Evolutionary conservation across 2,329 filamentous ascomycete species (phyloP).

Genomic region (Phoma herbarum): DNA sequence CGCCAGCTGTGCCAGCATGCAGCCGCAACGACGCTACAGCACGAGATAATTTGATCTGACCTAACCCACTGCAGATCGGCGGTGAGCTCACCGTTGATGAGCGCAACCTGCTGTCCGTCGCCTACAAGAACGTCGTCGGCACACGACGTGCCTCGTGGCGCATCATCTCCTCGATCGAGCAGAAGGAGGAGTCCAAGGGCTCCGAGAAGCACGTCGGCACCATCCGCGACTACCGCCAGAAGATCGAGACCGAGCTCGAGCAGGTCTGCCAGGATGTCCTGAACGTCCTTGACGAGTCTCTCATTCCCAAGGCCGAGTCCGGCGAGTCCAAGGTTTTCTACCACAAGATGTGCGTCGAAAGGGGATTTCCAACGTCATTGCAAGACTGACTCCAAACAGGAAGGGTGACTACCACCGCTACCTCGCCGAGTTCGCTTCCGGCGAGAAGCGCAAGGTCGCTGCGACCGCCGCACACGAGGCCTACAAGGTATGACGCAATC

Average conservation of each 20-base stretch:
- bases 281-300: constrained; percentile 88
- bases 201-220: constrained; percentile 91
- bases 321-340: constrained; percentile 99
- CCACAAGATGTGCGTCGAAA: constrained; percentile 90
- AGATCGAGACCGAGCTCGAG: constrained; percentile 97
- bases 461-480: constrained; percentile 90
- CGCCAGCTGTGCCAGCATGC: constrained; percentile 34
- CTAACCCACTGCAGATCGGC: constrained; percentile 61
- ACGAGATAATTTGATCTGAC: constrained; percentile 23
- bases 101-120: constrained; percentile 94
- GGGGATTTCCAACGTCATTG: constrained; percentile 12
- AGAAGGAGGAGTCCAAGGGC: constrained; percentile 99
- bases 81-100: constrained; percentile 74
- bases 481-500: constrained; percentile 80
- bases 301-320: constrained; percentile 94
- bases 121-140: constrained; percentile 99
- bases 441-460: constrained; percentile 89
- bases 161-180: constrained; percentile 99
- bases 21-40: constrained; percentile 25
- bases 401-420: constrained; percentile 98
- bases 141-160: constrained; percentile 98
- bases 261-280: constrained; percentile 98
- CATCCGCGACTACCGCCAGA: constrained; percentile 97
- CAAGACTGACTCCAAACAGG: constrained; percentile 61
- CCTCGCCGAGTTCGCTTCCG: constrained; percentile 90